Evolutionary conservation across 305 asterid genomes (phyloP).

Genomic region (Nicotiana rustica): DNA sequence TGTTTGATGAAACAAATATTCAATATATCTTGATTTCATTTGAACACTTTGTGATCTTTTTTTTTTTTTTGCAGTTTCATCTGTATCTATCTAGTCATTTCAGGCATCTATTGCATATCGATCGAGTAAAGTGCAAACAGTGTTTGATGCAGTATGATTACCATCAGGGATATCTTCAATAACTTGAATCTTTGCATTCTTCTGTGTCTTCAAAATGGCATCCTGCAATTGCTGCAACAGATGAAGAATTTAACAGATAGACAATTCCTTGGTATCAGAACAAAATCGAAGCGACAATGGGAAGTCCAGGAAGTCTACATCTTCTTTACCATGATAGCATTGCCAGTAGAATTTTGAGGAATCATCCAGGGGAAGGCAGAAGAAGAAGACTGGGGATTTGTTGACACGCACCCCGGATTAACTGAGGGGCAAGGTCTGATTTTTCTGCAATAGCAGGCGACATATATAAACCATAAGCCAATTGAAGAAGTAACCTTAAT

Average conservation of each 20-base stretch:
- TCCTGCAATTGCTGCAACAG: constrained; percentile 65
- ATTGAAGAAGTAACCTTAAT: neutral
- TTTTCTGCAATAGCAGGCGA: constrained; percentile 57
- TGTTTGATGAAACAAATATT: neutral
- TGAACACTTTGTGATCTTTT: neutral
- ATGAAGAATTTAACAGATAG: constrained; percentile 18
- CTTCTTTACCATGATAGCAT: constrained; percentile 55
- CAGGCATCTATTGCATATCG: constrained; percentile 7
- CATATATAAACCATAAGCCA: neutral
- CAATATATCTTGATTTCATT: neutral
- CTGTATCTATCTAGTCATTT: neutral
- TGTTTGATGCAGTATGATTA: constrained; percentile 35
- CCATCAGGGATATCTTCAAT: constrained; percentile 73
- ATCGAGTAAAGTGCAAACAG: neutral
- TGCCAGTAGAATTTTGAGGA: constrained; percentile 53
- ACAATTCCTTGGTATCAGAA: constrained; percentile 29
- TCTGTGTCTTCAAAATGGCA: constrained; percentile 78
- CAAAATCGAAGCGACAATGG: neutral
- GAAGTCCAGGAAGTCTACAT: neutral
- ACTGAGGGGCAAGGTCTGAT: constrained; percentile 89
- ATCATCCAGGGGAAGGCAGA: constrained; percentile 85
- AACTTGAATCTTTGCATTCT: constrained; percentile 70
- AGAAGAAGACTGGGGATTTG: constrained; percentile 78
- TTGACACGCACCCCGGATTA: constrained; percentile 82
- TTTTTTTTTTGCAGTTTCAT: neutral